Conservation (phyloP, 345 rosid species). For the Barbarea vulgaris region DNA sequence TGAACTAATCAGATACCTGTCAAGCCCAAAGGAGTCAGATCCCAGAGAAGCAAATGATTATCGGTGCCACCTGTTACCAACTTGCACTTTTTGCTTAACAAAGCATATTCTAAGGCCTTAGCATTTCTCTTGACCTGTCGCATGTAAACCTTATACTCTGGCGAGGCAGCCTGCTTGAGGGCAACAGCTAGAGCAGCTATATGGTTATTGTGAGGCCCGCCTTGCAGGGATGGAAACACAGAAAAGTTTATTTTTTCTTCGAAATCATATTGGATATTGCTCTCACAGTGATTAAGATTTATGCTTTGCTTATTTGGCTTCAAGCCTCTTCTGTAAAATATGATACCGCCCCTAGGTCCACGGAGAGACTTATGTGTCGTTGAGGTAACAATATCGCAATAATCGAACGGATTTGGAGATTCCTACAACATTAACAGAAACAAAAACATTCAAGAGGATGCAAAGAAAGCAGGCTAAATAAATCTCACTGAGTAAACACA, state of each 20-base stretch:
- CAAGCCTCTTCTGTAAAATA: slow-evolving; percentile 77
- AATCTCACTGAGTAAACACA: neutral
- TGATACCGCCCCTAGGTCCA: slow-evolving; percentile 93
- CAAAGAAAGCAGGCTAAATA: neutral
- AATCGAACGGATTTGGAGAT: slow-evolving; percentile 71
- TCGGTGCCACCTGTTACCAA: slow-evolving; percentile 90
- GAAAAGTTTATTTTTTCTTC: slow-evolving; percentile 92
- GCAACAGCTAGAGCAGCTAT: slow-evolving; percentile 98
- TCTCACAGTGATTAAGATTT: slow-evolving; percentile 56
- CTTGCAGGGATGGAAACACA: slow-evolving; percentile 88
- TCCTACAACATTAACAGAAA: slow-evolving; percentile 50
- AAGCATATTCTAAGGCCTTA: slow-evolving; percentile 72
- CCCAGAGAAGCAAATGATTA: slow-evolving; percentile 93
- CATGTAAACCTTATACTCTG: slow-evolving; percentile 79
- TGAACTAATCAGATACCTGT: slow-evolving; percentile 52
- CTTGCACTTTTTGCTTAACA: slow-evolving; percentile 71
- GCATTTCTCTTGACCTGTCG: slow-evolving; percentile 88
- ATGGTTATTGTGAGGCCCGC: slow-evolving; percentile 95
- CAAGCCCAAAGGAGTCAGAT: slow-evolving; percentile 76
- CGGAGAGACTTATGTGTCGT: slow-evolving; percentile 93
- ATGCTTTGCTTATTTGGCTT: slow-evolving; percentile 66
- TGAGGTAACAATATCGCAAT: slow-evolving; percentile 91
- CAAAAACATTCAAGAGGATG: slow-evolving; percentile 26
- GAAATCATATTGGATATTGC: slow-evolving; percentile 62
- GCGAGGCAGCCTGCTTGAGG: slow-evolving; percentile 85